Conservation (phyloP, 2,329 filamentous ascomycete species). For the Diaporthe sp. region DNA sequence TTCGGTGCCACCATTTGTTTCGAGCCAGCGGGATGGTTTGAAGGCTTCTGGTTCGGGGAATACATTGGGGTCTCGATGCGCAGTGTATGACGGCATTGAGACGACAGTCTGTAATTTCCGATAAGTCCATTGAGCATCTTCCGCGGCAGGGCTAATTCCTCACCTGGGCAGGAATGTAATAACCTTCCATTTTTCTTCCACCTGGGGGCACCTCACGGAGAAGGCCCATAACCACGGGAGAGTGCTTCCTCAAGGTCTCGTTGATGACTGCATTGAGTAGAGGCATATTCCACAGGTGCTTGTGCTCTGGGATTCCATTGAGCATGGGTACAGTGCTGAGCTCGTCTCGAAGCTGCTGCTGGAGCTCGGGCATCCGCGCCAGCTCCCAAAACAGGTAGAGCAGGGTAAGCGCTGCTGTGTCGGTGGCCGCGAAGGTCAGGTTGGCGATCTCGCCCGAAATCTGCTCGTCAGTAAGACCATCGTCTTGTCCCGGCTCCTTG, state of each 20-base stretch:
- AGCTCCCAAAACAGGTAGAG: slow-evolving; percentile 20
- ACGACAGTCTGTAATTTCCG: background rate
- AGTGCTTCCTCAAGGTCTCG: slow-evolving; percentile 4
- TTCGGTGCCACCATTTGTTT: background rate
- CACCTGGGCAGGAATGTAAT: background rate
- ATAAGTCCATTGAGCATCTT: background rate
- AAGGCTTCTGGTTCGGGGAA: slow-evolving; percentile 7
- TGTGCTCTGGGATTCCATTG: slow-evolving; percentile 8
- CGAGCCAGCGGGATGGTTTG: slow-evolving; percentile 14
- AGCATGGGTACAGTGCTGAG: background rate
- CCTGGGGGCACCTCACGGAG: background rate
- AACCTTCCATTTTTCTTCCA: slow-evolving; percentile 1
- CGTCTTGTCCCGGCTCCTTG: slow-evolving; percentile 1
- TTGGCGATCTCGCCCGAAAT: slow-evolving; percentile 10
- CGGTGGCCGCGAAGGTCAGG: slow-evolving; percentile 9
- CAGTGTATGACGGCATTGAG: slow-evolving; percentile 7
- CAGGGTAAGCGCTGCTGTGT: background rate
- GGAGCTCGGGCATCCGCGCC: background rate
- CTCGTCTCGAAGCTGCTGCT: slow-evolving; percentile 12
- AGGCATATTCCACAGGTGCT: slow-evolving; percentile 13
- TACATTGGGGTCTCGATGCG: background rate
- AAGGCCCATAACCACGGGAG: slow-evolving; percentile 8
- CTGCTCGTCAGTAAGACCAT: slow-evolving; percentile 17
- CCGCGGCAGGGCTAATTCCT: background rate
- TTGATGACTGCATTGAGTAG: slow-evolving; percentile 7